These are phyloP conservation scores for Lipomyces starkeyi DNA, from an alignment of 805 yeast species.

Conservation along the genomic window DNA sequence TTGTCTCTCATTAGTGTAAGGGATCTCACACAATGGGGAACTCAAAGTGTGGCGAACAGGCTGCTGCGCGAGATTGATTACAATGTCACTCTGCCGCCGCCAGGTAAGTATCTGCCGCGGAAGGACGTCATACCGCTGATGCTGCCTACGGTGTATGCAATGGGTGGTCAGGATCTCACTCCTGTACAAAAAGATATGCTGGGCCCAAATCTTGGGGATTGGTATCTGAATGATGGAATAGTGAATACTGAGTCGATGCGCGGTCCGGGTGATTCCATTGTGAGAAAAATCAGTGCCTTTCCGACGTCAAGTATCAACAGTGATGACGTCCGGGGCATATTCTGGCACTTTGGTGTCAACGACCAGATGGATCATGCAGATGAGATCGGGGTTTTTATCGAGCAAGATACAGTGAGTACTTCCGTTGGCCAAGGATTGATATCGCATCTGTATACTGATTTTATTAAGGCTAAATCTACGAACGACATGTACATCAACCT, in stretches of 20 bases:
- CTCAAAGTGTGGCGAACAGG: not conserved
- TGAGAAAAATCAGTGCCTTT: not conserved
- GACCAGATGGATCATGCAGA: not conserved
- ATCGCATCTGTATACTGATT: too few species aligned
- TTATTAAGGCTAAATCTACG: too few species aligned
- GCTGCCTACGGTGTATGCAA: not conserved
- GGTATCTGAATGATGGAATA: slow-evolving; percentile 5
- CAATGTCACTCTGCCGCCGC: slow-evolving; percentile 2
- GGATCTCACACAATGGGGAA: not conserved
- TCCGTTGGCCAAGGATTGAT: not conserved
- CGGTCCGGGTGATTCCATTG: not conserved
- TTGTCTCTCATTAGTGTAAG: not conserved
- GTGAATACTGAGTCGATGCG: slow-evolving; percentile 6
- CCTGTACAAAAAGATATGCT: not conserved
- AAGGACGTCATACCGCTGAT: slow-evolving; percentile 3
- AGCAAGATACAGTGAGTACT: not conserved
- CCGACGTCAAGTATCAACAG: not conserved
- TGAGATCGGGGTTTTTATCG: not conserved
- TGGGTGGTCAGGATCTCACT: slow-evolving; percentile 3
- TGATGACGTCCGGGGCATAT: not conserved
- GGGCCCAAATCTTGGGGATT: not conserved
- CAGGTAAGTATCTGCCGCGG: not conserved
- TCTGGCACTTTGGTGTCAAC: slow-evolving; percentile 5
- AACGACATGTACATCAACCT: too few species aligned
- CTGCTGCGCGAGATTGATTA: not conserved